phyloP scores from a whole-genome alignment of 805 yeast genomes.

The Tetrapisispora namnaoensis region DNA sequence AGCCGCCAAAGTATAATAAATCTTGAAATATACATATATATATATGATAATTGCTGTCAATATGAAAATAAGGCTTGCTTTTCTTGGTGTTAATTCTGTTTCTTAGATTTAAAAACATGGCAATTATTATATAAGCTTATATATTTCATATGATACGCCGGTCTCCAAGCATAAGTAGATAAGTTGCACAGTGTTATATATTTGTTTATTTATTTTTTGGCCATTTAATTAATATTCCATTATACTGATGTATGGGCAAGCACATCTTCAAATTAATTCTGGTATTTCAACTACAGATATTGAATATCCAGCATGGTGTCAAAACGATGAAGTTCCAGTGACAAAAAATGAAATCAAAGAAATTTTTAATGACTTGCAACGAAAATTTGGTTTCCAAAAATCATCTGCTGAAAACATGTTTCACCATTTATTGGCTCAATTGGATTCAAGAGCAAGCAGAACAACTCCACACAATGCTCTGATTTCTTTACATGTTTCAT shows the following conservation, averaged over 20 bases:
- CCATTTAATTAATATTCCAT: no score
- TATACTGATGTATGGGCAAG: neutral
- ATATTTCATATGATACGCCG: no score
- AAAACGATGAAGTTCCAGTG: slow-evolving; percentile 55
- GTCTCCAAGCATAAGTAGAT: no score
- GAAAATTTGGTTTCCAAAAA: slow-evolving; percentile 73
- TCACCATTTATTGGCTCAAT: slow-evolving; percentile 67
- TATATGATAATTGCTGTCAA: no score
- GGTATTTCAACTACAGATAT: slow-evolving; percentile 13
- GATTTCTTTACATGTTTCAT: slow-evolving; percentile 72
- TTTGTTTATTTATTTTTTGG: no score
- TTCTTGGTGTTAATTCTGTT: no score
- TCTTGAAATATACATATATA: no score
- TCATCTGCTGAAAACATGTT: slow-evolving; percentile 71
- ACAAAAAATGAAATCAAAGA: slow-evolving; percentile 51
- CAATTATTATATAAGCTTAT: no score
- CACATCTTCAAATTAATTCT: neutral
- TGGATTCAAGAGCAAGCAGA: slow-evolving; percentile 83
- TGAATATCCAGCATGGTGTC: slow-evolving; percentile 31
- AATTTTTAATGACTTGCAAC: slow-evolving; percentile 49
- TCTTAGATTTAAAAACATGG: no score
- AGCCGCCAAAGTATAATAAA: no score
- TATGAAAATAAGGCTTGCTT: no score
- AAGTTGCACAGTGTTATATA: no score
- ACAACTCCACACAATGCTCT: slow-evolving; percentile 64